Evolutionary conservation across 163 green algal species (phyloP).

Genomic region (Prototheca wickerhamii): DNA sequence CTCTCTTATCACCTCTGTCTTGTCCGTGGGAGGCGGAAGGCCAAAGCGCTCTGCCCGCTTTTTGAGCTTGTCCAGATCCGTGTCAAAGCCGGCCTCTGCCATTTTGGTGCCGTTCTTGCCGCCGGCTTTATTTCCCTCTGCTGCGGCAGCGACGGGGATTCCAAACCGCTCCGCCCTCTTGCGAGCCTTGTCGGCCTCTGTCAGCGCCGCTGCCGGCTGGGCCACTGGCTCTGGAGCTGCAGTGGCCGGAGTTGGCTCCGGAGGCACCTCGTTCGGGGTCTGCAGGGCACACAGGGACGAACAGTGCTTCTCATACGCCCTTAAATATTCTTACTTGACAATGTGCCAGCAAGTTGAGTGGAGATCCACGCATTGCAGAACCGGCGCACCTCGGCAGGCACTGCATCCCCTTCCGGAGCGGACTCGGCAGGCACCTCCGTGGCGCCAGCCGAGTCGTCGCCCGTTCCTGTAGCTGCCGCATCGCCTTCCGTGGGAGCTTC

Average conservation of each 20-base stretch:
- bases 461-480: not conserved
- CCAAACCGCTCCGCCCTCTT: conserved; percentile 19
- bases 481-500: conserved; percentile 2
- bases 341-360: too few relatives aligned
- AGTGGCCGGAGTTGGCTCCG: not conserved
- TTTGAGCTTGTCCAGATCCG: conserved; percentile 30
- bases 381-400: too few relatives aligned
- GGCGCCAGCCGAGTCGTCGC: conserved; percentile 1
- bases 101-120: not conserved
- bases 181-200: conserved; percentile 16
- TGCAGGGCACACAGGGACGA: too few relatives aligned
- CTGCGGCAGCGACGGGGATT: conserved; percentile 1
- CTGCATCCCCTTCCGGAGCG: not conserved
- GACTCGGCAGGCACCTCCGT: not conserved
- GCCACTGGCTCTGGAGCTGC: not conserved
- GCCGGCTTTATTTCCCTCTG: not conserved
- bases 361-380: too few relatives aligned
- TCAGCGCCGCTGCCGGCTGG: conserved; percentile 1
- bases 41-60: conserved; percentile 35
- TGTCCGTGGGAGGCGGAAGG: conserved; percentile 18
- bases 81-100: not conserved
- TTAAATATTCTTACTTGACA: too few relatives aligned
- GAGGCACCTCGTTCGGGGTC: too few relatives aligned
- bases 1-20: conserved; percentile 12
- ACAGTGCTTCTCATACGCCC: too few relatives aligned